Evolutionary conservation across 164 flowering plant species (phyloP), one percentile per base, ranked within the genome.

Genomic region (Vitis rupestris): DNA sequence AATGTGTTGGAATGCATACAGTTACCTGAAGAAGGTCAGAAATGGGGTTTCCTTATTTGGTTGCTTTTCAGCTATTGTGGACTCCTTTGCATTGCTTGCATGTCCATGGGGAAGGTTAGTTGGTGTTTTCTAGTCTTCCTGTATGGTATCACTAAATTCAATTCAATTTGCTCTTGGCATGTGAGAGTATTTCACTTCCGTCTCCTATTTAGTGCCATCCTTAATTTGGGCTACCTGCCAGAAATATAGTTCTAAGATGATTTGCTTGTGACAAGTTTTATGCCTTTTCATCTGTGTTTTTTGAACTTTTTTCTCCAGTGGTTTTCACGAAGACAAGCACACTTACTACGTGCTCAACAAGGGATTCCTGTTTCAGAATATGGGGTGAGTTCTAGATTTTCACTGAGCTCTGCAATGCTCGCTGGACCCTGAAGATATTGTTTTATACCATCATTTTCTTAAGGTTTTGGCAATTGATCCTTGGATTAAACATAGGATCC

Each of bases 31-130:
- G 95, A 93, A 64, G 99, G 99, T 75, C 99, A 93, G 75, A 93
- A 96, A 72, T 92, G 95, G 97, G 99, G 97, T 55, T 96, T 96
- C 78, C 88, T 96, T 31, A 90, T 96, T 72, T 93, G 99, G 98
- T 73, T 96, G 76, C 87, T 93, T 75, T 92, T 92, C 81, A 93
- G 99, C 82, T 93, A 93, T 74, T 96, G 97, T 80, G 98, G 94
- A 59, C 97, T 96, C 44, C 65, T 86, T 74, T 87, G 87, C 81
- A 82, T 96, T 79, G 92, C 95, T 72, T 89, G 89, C 83, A 78
- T 87, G 82, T 89, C 84, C 47, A 57, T 82, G 10, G 89, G 93
- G 68, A 93, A 88, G 97, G 99, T 93, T 55, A 53, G 69, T 37
- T 6, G 10, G 56, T 8, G 47, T 19, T 54, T 37, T 70, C 4